Evolutionary conservation across 306 rosid species (phyloP), one percentile per base, ranked within the genome.

Genomic region (Quercus dentata): DNA sequence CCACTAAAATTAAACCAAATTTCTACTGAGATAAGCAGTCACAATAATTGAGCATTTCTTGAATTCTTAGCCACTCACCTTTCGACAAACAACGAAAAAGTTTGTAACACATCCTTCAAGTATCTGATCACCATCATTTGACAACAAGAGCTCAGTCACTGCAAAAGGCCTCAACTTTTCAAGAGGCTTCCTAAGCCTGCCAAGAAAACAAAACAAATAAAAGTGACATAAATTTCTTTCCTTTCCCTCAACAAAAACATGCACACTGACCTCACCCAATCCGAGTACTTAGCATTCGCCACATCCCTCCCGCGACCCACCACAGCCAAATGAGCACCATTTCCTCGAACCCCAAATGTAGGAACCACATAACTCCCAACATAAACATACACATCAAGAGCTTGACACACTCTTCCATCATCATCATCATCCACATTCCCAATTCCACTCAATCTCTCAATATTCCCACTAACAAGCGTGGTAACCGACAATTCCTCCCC

Each of bases 101-200:
- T 92, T 95, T 9, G 97, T 90, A 38, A 91, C 75, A 49, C 95
- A 87, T 23, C 99, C 99, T 88, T 94, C 99, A 28, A 94, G 97
- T 69, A 95, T 80, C 57, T 62, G 83, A 85, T 95, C 89, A 58
- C 98, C 98, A 57, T 92, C 87, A 75, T 92, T 74, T 51, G 99
- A 90, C 78, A 95, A 86, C 89, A 95, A 83, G 23, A 95, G 87
- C 81, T 95, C 99, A 28, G 97, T 90, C 80, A 88, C 96, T 14
- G 84, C 78, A 49, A 95, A 95, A 69, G 97, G 97, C 84, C 97
- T 94, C 80, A 89, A 83, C 80, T 87, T 88, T 79, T 92, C 97
- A 81, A 94, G 88, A 82, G 83, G 57, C 85, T 90, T 91, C 87
- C 97, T 94, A 72, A 88, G 58, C 87, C 97, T 94, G 92, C 69